phyloP scores from a whole-genome alignment of 2,329 filamentous ascomycete species.

The Aspergillus sp. region DNA sequence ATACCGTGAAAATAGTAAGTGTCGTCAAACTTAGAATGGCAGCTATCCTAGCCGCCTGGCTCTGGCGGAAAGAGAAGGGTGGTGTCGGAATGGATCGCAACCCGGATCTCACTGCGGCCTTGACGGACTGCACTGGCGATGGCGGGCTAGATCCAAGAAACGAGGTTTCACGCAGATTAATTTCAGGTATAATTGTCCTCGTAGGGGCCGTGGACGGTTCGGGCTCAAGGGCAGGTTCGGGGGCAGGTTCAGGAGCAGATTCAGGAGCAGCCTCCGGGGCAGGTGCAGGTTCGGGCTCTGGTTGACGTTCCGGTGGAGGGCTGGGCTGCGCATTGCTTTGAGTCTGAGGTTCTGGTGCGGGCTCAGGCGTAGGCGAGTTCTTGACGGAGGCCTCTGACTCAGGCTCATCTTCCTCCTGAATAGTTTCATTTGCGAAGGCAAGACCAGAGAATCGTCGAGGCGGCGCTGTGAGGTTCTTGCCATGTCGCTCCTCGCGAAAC shows the following conservation, averaged over 20 bases:
- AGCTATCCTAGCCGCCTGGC: background rate
- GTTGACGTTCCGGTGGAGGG: background rate
- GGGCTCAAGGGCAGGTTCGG: background rate
- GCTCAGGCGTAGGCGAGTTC: background rate
- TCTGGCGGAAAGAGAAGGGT: background rate
- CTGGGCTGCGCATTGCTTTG: background rate
- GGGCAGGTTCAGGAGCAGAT: constrained; percentile 3
- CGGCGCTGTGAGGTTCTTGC: constrained; percentile 29
- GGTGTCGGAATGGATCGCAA: background rate
- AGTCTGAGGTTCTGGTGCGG: constrained; percentile 1
- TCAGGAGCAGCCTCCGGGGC: constrained; percentile 1
- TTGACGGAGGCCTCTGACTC: constrained; percentile 4
- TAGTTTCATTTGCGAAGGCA: constrained; percentile 21
- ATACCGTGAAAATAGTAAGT: constrained; percentile 8
- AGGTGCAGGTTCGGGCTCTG: background rate
- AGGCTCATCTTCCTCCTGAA: constrained; percentile 24
- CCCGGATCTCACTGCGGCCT: background rate
- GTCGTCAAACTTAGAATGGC: constrained; percentile 8
- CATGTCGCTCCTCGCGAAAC: constrained; percentile 15
- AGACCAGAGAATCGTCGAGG: constrained; percentile 29
- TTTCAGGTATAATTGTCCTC: constrained; percentile 20
- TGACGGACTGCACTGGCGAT: constrained; percentile 1
- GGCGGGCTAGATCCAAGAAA: background rate
- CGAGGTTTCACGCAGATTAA: constrained; percentile 5
- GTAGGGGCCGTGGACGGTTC: constrained; percentile 13